Conservation (phyloP, 2,329 filamentous ascomycete genomes). For the Madurella mycetomatis region DNA sequence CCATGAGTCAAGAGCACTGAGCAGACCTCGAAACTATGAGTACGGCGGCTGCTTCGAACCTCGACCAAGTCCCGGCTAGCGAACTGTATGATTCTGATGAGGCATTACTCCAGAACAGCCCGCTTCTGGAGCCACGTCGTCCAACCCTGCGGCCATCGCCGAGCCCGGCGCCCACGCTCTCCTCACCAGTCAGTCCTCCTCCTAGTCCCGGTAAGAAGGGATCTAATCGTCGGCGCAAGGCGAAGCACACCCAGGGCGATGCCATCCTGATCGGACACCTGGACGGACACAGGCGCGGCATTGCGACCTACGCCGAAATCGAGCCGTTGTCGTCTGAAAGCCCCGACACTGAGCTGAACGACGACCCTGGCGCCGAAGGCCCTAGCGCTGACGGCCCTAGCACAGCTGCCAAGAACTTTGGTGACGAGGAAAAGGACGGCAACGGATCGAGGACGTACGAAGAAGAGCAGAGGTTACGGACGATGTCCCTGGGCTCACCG, state of each 20-base stretch:
- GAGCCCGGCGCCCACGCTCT: constrained; percentile 45
- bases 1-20: constrained; percentile 28
- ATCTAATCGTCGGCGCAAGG: constrained; percentile 51
- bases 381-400: neutral
- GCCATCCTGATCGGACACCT: constrained; percentile 63
- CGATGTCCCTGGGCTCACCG: constrained; percentile 13
- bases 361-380: constrained; percentile 10
- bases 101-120: constrained; percentile 38
- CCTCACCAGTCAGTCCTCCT: constrained; percentile 42
- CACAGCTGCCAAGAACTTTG: constrained; percentile 4
- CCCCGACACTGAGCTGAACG: constrained; percentile 19
- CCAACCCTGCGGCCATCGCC: constrained; percentile 47
- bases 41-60: constrained; percentile 35
- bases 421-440: constrained; percentile 1
- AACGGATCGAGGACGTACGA: neutral
- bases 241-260: constrained; percentile 56
- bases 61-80: constrained; percentile 29
- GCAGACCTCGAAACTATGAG: constrained; percentile 36
- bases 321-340: constrained; percentile 44
- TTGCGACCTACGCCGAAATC: constrained; percentile 54
- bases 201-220: constrained; percentile 40
- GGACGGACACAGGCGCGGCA: constrained; percentile 59
- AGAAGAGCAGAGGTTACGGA: neutral
- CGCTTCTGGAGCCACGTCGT: constrained; percentile 35
- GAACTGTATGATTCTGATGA: constrained; percentile 45